These are phyloP conservation scores for Chytriomyces sp. DNA, from an alignment of 192 early-diverging fungal species.

Conservation along the genomic window DNA sequence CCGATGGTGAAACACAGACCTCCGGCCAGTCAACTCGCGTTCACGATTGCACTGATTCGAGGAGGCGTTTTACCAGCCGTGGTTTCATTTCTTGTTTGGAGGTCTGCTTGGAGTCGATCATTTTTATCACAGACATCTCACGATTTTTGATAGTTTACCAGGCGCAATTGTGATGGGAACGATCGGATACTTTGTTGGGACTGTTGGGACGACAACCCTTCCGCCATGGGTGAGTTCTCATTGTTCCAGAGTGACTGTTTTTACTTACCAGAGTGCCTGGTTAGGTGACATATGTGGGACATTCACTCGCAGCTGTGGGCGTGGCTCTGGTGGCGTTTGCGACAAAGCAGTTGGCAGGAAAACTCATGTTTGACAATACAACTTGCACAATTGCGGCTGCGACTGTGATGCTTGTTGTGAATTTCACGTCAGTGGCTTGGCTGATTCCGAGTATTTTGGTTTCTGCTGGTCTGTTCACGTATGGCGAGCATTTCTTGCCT, in stretches of 20 bases:
- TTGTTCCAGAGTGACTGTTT: neutral
- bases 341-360: slow-evolving; percentile 33
- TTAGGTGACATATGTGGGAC: slow-evolving; percentile 56
- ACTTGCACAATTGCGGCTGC: slow-evolving; percentile 11
- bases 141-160: slow-evolving; percentile 49
- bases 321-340: slow-evolving; percentile 69
- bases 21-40: slow-evolving; percentile 46
- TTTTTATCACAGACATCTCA: neutral
- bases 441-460: slow-evolving; percentile 63
- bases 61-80: slow-evolving; percentile 45
- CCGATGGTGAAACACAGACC: slow-evolving; percentile 17
- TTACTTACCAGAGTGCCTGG: slow-evolving; percentile 38
- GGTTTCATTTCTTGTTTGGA: slow-evolving; percentile 51
- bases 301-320: slow-evolving; percentile 59
- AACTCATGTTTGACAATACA: slow-evolving; percentile 26
- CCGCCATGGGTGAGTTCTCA: neutral
- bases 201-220: slow-evolving; percentile 26
- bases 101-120: slow-evolving; percentile 14
- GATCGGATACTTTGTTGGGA: slow-evolving; percentile 52
- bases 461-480: slow-evolving; percentile 45
- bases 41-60: slow-evolving; percentile 46
- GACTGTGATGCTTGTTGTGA: slow-evolving; percentile 32
- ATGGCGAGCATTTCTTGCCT: neutral
- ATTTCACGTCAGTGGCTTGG: slow-evolving; percentile 44
- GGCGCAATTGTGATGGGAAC: slow-evolving; percentile 62